Evolutionary conservation across 2,329 filamentous ascomycete genomes (phyloP), one percentile per base, ranked within the genome.

Genomic region (Dothidotthia symphoricarpi): DNA sequence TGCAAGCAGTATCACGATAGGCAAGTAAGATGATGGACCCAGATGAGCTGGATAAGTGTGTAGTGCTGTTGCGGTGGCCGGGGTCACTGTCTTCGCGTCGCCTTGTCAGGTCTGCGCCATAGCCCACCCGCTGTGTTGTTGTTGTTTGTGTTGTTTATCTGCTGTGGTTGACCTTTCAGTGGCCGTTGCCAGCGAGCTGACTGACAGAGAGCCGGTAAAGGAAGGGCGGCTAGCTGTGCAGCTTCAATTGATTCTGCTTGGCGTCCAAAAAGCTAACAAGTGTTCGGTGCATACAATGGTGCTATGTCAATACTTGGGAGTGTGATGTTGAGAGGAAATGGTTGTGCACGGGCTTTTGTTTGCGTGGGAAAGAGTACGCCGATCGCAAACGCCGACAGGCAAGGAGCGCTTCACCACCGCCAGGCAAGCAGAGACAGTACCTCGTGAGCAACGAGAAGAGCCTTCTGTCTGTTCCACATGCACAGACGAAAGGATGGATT

Each of bases 211-310:
- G 47, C 56, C 43, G 48, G 51, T 57, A 62, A 62, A 51, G 41
- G 59, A 63, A 39, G 47, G 58, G 41, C 53, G 47, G 55, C 52
- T 41, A 42, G 49, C 45, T 45, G 49, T 49, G 46, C 46, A 46
- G 43, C 43, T 45, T 45, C 52, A 57, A 57, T 48, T 47, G 48
- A 54, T 29, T 33, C 45, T 55, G 41, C 36, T 49, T 38, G 48
- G 48, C 37, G 48, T 46, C 55, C 56, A 61, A 61, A 62, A 61
- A 51, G 47, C 53, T 58, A 62, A 58, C 55, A 59, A 55, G 52
- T 55, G 52, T 54, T 55, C 53, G 56, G 56, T 57, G 55, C 55
- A 54, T 61, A 53, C 51, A 54, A 50, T 53, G 44, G 43, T 44
- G 33, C 31, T 38, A 27, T 47, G 46, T 40, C 45, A 45, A 42